Evolutionary conservation across 306 rosid species (phyloP), one percentile per base, ranked within the genome.

Genomic region (Delonix regia): DNA sequence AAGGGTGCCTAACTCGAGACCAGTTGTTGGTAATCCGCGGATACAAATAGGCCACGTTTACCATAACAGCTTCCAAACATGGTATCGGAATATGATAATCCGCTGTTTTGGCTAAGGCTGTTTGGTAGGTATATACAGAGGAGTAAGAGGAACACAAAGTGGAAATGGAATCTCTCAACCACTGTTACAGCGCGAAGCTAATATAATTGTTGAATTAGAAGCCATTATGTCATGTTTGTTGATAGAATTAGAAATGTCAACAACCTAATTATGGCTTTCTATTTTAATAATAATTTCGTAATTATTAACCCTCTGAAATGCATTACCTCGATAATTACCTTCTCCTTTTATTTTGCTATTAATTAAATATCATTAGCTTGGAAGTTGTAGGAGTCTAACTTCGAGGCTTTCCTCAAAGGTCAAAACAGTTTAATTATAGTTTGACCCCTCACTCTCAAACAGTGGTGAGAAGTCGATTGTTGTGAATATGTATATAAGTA

Each of bases 1-100:
- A 48, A 42, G 51, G 24, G 74, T 72, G 77, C 83, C 86, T 83
- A 80, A 85, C 84, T 85, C 55, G 24, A 51, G 74, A 60, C 49
- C 68, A 71, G 62, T 51, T 69, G 78, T 74, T 76, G 79, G 76
- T 24, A 69, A 47, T 77, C 78, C 30, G 28, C 51, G 83, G 81
- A 80, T 62, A 24, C 19, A 62, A 72, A 64, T 51, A 67, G 8
- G 86, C 81, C 86, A 82, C 86, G 84, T 84, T 47, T 42, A 5
- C n/a, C 13, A 4, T 4, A 60, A n/a, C 27, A 53, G 21, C 53
- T 78, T 22, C 66, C 51, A 74, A 36, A 42, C 16, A 30, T 15
- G 2, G 19, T 36, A 42, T 25, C 9, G 22, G 34, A 41, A n/a
- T 36, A 42, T 45, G 4, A 15, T 25, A 28, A 67, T 14, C 19